Percentiles rank a stretch among this genome's conserved stretches.
Evolutionary conservation across 148 eudicot genomes (phyloP).

Genomic region (Dysphania ambrosioides): DNA sequence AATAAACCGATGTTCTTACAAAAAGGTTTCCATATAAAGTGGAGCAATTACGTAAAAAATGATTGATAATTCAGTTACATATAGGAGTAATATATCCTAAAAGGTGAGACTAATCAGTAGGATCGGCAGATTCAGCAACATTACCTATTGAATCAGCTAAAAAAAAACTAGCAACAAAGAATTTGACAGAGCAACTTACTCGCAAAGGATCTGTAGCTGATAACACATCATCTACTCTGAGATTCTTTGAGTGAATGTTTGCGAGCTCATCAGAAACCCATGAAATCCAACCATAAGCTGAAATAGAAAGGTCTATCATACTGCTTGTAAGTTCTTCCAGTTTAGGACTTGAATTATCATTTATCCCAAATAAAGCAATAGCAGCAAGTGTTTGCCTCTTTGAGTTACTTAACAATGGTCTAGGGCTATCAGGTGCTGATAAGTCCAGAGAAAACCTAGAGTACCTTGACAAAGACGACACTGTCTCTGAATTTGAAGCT

Average conservation of each 20-base stretch:
- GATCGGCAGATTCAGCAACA: neutral
- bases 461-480: conserved; percentile 45
- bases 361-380: conserved; percentile 64
- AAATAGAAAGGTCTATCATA: conserved; percentile 66
- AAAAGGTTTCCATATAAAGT: neutral
- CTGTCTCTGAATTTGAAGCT: conserved; percentile 40
- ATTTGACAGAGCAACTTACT: conserved; percentile 44
- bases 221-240: conserved; percentile 68
- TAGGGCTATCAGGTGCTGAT: conserved; percentile 44
- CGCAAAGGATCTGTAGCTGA: conserved; percentile 57
- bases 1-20: neutral
- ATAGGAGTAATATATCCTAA: neutral
- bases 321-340: conserved; percentile 64
- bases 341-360: conserved; percentile 67
- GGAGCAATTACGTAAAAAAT: neutral
- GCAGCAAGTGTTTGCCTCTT: conserved; percentile 61
- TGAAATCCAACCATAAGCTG: conserved; percentile 84
- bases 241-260: conserved; percentile 44
- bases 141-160: neutral
- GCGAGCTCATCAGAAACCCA: conserved; percentile 89
- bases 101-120: neutral
- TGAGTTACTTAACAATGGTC: conserved; percentile 41
- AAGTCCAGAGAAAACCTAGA: conserved; percentile 48
- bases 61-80: too few species aligned
- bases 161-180: neutral